Conservation (phyloP, 2,329 filamentous ascomycete species). For the Rutstroemia sydowiana region DNA sequence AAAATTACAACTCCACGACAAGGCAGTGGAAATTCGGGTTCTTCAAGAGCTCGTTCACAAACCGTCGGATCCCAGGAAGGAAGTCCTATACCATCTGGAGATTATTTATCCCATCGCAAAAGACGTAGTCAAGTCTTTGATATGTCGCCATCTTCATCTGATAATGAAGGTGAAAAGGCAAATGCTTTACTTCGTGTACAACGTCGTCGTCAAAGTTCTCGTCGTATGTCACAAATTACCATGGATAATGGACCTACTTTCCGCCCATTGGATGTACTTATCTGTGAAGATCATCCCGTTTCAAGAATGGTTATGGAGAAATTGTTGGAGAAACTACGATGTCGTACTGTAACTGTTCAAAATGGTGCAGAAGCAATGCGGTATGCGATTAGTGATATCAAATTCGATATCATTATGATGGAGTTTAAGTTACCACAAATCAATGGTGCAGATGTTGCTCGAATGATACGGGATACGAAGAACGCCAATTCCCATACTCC, state of each 20-base stretch:
- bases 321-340: constrained; percentile 87
- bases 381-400: constrained; percentile 93
- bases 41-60: constrained; percentile 73
- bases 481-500: constrained; percentile 92
- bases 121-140: constrained; percentile 91
- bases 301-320: constrained; percentile 99
- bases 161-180: constrained; percentile 90
- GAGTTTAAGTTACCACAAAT: constrained; percentile 94
- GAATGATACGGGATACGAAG: constrained; percentile 96
- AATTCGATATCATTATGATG: constrained; percentile 98
- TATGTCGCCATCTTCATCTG: constrained; percentile 93
- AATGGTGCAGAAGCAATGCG: constrained; percentile 89
- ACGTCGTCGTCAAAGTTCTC: constrained; percentile 89
- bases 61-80: constrained; percentile 93
- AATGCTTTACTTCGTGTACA: constrained; percentile 89
- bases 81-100: constrained; percentile 57
- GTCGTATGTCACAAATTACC: constrained; percentile 85
- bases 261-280: constrained; percentile 84
- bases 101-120: constrained; percentile 70
- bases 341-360: constrained; percentile 83
- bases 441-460: constrained; percentile 88
- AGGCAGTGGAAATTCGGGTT: constrained; percentile 42
- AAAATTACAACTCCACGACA: constrained; percentile 58
- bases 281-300: constrained; percentile 96
- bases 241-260: constrained; percentile 79